A percentile compares a stretch with the other conserved stretches of the same genome.
Conservation (phyloP, 805 yeast species). For the Saturnispora hagleri region DNA sequence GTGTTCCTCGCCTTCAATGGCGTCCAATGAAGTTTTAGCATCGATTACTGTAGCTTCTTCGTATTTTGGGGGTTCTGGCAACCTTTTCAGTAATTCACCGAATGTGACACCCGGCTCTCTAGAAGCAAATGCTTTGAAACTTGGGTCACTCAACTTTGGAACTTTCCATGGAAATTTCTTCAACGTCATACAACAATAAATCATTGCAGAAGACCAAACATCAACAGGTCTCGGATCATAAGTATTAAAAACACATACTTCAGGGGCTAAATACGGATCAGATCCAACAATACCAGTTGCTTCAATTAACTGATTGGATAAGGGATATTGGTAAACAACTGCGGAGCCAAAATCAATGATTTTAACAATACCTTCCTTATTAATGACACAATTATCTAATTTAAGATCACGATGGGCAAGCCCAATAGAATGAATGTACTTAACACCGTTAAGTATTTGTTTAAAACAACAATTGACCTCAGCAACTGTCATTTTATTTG, state of each 20-base stretch:
- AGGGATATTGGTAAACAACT: constrained; percentile 84
- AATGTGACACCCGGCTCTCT: constrained; percentile 61
- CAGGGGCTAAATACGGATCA: constrained; percentile 89
- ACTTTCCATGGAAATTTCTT: constrained; percentile 94
- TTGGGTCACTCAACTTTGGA: constrained; percentile 71
- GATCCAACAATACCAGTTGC: constrained; percentile 82
- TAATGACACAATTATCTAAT: constrained; percentile 85
- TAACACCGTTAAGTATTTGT: constrained; percentile 72
- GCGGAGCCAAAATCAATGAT: constrained; percentile 92
- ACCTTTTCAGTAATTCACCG: constrained; percentile 47
- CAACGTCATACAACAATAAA: constrained; percentile 85
- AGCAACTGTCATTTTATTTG: constrained; percentile 70
- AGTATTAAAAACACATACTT: constrained; percentile 70
- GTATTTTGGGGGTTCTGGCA: constrained; percentile 40
- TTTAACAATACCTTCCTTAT: constrained; percentile 74
- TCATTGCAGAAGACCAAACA: constrained; percentile 87
- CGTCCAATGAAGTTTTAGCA: constrained; percentile 7
- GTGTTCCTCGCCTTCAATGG: constrained; percentile 27
- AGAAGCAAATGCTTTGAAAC: constrained; percentile 75
- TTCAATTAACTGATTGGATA: constrained; percentile 59
- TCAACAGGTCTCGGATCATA: constrained; percentile 93
- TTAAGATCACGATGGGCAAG: constrained; percentile 88
- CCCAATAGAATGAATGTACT: constrained; percentile 76
- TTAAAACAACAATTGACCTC: constrained; percentile 87
- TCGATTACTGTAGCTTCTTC: constrained; percentile 13